Percentiles rank a stretch among this genome's conserved stretches.
These are phyloP conservation scores for Silene conica DNA, from an alignment of 148 eudicot genomes.

Conservation along the genomic window DNA sequence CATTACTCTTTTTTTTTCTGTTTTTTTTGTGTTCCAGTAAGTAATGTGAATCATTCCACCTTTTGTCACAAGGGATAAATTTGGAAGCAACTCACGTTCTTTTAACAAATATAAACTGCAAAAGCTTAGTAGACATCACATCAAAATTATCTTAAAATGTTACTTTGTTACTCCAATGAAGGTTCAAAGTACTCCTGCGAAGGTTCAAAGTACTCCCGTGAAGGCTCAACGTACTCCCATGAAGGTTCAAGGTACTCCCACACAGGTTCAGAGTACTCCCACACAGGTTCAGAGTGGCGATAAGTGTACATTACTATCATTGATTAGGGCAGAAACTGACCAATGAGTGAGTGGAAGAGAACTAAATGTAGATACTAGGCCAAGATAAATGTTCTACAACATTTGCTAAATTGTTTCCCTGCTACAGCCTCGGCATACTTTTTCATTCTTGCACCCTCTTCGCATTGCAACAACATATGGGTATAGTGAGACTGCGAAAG, in stretches of 20 bases:
- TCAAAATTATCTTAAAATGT: constrained; percentile 6
- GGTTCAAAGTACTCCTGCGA: background rate
- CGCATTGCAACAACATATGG: constrained; percentile 6
- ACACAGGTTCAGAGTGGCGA: constrained; percentile 12
- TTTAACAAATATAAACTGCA: too few species aligned
- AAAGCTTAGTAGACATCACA: too few species aligned
- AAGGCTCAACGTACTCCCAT: background rate
- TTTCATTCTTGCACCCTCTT: constrained; percentile 18
- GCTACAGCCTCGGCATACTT: background rate
- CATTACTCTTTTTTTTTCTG: background rate
- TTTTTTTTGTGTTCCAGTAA: constrained; percentile 21
- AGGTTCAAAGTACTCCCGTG: background rate
- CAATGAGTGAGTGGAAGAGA: constrained; percentile 11
- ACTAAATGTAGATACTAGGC: constrained; percentile 24
- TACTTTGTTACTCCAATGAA: background rate
- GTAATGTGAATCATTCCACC: too few species aligned
- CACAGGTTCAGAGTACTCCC: constrained; percentile 7
- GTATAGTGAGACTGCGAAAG: background rate
- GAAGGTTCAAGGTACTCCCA: background rate
- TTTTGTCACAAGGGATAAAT: too few species aligned
- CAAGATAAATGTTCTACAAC: constrained; percentile 4
- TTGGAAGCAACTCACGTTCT: too few species aligned
- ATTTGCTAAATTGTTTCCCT: background rate
- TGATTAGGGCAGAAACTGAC: constrained; percentile 30
- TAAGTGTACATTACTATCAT: constrained; percentile 25